Conservation (phyloP, 106 monocot genomes). For the Acorus calamus region DNA sequence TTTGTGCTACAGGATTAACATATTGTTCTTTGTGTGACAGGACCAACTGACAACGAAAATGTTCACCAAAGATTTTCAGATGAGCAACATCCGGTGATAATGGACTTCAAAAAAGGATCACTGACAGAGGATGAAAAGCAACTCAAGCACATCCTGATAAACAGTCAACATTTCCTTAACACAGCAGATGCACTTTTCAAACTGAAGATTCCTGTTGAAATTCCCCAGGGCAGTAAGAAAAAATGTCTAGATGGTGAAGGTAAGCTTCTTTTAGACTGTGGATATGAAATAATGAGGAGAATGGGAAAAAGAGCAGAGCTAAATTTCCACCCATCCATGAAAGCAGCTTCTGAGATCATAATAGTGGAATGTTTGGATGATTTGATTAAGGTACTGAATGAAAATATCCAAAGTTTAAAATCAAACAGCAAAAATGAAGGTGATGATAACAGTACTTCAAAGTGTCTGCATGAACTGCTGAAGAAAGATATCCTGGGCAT, state of each 20-base stretch:
- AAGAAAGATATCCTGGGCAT: conserved; percentile 31
- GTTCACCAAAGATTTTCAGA: no score
- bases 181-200: conserved; percentile 35
- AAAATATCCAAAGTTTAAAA: conserved; percentile 37
- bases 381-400: conserved; percentile 46
- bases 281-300: conserved; percentile 51
- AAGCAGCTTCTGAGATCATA: not conserved
- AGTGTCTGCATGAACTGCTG: conserved; percentile 30
- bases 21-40: conserved; percentile 7
- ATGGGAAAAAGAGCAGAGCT: conserved; percentile 36
- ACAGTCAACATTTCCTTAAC: conserved; percentile 38
- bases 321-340: conserved; percentile 1
- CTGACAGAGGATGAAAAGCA: conserved; percentile 38
- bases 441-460: conserved; percentile 18
- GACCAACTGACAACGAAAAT: not conserved
- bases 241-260: conserved; percentile 13
- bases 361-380: conserved; percentile 26
- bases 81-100: conserved; percentile 3
- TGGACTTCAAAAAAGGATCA: conserved; percentile 5
- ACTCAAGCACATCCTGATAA: conserved; percentile 35
- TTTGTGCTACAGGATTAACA: no score
- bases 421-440: not conserved
- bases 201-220: conserved; percentile 24
- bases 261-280: conserved; percentile 37
- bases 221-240: conserved; percentile 17